These are phyloP conservation scores for Epichloe typhina DNA, from an alignment of 2,329 filamentous ascomycete genomes.

Conservation along the genomic window DNA sequence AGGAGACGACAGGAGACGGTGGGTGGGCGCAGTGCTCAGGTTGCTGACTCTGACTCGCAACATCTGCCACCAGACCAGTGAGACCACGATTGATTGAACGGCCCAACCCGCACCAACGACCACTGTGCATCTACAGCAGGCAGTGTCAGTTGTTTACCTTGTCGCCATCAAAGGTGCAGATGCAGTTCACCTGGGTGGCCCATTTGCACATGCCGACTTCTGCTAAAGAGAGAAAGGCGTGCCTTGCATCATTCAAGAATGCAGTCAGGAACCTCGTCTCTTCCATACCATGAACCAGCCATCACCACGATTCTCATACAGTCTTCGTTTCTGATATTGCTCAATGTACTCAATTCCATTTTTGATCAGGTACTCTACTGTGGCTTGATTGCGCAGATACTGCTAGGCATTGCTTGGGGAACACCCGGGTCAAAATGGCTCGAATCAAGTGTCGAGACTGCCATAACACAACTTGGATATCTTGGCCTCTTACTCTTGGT, in stretches of 20 bases:
- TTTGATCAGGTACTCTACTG: conserved; percentile 53
- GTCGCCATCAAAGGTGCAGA: no score
- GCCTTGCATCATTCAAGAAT: neutral
- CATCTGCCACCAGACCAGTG: no score
- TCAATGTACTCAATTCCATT: conserved; percentile 44
- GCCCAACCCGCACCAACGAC: no score
- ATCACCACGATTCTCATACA: conserved; percentile 46
- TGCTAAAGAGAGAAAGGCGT: no score
- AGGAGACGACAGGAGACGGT: neutral
- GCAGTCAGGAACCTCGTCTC: conserved; percentile 2
- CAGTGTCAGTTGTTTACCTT: no score
- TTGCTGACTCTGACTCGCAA: no score
- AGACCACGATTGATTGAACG: no score
- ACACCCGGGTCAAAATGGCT: conserved; percentile 52
- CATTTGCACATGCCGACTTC: no score
- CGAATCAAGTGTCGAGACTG: conserved; percentile 32
- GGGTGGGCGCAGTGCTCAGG: neutral
- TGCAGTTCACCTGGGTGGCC: no score
- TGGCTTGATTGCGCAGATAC: conserved; percentile 57
- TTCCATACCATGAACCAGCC: conserved; percentile 49
- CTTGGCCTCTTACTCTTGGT: conserved; percentile 60
- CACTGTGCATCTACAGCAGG: no score
- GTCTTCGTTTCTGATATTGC: conserved; percentile 46
- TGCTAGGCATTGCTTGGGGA: conserved; percentile 59
- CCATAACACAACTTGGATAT: conserved; percentile 55